phyloP scores from a whole-genome alignment of 805 yeast species.

The Candida gorgasii region DNA sequence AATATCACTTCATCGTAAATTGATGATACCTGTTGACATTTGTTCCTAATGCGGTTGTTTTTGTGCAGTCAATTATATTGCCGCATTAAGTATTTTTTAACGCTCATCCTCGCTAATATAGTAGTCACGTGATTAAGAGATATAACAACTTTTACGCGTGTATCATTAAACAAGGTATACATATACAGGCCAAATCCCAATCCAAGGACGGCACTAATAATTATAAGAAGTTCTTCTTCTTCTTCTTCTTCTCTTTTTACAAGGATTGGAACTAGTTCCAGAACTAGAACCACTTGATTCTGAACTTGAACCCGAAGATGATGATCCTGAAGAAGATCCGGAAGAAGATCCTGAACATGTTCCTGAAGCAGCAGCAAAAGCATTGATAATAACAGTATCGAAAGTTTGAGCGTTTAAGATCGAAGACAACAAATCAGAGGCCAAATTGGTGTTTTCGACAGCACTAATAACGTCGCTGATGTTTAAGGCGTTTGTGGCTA shows the following conservation, averaged over 20 bases:
- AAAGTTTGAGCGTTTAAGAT: slow-evolving; percentile 34
- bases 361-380: slow-evolving; percentile 12
- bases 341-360: slow-evolving; percentile 1
- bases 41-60: slow-evolving; percentile 1
- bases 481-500: slow-evolving; percentile 29
- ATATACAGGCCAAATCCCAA: background rate
- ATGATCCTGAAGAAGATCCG: slow-evolving; percentile 2
- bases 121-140: no score
- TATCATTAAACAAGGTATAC: slow-evolving; percentile 9
- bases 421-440: slow-evolving; percentile 33
- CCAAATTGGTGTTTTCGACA: slow-evolving; percentile 32
- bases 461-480: slow-evolving; percentile 31
- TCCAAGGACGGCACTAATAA: slow-evolving; percentile 9
- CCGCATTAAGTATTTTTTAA: background rate
- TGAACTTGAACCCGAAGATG: slow-evolving; percentile 7
- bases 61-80: slow-evolving; percentile 3
- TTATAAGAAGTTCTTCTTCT: slow-evolving; percentile 26
- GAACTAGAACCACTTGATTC: slow-evolving; percentile 6
- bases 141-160: slow-evolving; percentile 4
- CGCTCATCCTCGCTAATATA: no score
- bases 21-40: slow-evolving; percentile 5
- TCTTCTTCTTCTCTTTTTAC: slow-evolving; percentile 36
- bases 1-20: no score
- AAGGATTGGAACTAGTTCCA: no score
- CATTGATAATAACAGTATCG: slow-evolving; percentile 31